phyloP scores from a whole-genome alignment of 345 rosid species.

The Schrenkiella parvula region DNA sequence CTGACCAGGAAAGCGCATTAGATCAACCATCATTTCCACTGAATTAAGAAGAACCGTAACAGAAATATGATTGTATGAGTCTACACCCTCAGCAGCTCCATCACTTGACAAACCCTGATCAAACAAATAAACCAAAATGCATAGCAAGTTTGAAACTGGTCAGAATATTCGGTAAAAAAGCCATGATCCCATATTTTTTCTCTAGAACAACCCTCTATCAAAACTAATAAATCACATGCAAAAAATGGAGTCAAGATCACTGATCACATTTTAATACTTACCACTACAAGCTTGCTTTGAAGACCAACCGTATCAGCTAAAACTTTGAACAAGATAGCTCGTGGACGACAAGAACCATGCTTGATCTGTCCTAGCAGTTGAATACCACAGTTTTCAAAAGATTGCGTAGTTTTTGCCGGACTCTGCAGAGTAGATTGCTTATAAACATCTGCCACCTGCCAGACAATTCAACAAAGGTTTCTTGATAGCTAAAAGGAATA shows the following conservation, averaged over 20 bases:
- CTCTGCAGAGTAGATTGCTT: conserved; percentile 70
- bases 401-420: conserved; percentile 68
- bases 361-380: conserved; percentile 94
- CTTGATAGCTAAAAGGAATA: not conserved
- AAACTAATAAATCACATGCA: conserved; percentile 16
- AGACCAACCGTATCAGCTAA: conserved; percentile 94
- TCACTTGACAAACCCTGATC: conserved; percentile 90
- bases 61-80: conserved; percentile 83
- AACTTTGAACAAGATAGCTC: conserved; percentile 92
- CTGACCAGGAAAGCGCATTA: conserved; percentile 97
- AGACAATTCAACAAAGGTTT: conserved; percentile 4
- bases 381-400: conserved; percentile 66
- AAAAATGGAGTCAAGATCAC: not conserved
- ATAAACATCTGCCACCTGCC: conserved; percentile 85
- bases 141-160: not conserved
- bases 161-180: conserved; percentile 12
- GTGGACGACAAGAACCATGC: conserved; percentile 87
- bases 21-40: conserved; percentile 86
- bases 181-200: not conserved
- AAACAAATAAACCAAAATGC: conserved; percentile 3
- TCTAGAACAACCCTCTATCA: not conserved
- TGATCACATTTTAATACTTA: conserved; percentile 40
- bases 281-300: conserved; percentile 91
- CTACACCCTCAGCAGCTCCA: conserved; percentile 69
- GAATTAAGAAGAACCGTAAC: conserved; percentile 81